Base-by-base conservation (phyloP, 306 rosid genomes). In the Cucumis cinereus region DNA sequence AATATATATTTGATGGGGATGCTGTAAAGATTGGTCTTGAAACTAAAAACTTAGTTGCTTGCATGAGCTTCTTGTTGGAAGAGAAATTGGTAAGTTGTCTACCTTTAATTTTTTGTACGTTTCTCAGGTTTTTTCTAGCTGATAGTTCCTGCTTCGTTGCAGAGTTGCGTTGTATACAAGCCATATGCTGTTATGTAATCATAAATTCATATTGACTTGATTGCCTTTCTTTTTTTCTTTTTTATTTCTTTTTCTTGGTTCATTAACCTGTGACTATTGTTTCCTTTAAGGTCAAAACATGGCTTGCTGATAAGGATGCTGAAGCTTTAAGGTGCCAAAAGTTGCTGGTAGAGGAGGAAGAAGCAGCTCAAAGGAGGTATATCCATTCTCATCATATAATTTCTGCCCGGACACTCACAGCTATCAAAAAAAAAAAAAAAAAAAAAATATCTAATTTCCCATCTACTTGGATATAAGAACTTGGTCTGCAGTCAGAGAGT, bases 331-430 rank as follows among this genome's bases (percentile, higher is more conserved):
- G 92, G 80, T 91, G 87, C 77, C 96, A 93, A 78, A 88, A 90
- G 78, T 84, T 86, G 81, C 86, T 91, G 77, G 92, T 91, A 80
- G 97, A 91, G 83, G 98, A 93, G 83, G 97, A 91, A 81, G 93
- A 91, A 85, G 92, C 91, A 78, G 92, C 92, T 85, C 93, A 83
- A 82, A 91, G 79, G 89, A 88, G 97, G 98, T 93, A 85, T 17
- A 58, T 20, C 33, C 35, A 36, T 74, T 19, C 12, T 74, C 60
- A 12, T 30, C 35, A 40, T 35, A 66, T 43, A 54, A 54, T 35
- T 54, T 33, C 4, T 30, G 35, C 3, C 35, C 35, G 35, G 0
- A 30, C 35, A 30, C 35, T 30, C 35, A 30, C 35, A 3, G 35
- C 35, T 30, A 30, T 30, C 35, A 30, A 30, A 30, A n/a, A n/a